phyloP scores from a whole-genome alignment of 2,329 filamentous ascomycete genomes.

The Sporothrix globosa region DNA sequence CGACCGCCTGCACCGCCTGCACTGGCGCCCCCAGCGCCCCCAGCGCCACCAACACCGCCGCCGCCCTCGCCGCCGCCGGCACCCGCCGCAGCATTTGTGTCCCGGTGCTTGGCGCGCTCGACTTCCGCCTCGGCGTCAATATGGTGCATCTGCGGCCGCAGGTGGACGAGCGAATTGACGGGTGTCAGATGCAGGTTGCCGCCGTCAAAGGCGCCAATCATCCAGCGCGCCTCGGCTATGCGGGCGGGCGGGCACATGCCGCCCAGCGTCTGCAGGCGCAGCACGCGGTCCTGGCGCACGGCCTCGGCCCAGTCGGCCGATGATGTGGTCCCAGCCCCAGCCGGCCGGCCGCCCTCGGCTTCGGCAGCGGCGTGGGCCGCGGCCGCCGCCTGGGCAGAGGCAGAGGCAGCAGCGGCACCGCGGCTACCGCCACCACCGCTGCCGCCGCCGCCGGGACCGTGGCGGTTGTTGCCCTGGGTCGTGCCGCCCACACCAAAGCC shows the following conservation, averaged over 20 bases:
- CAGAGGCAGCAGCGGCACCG: not conserved
- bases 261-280: conserved; percentile 81
- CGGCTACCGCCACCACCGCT: conserved; percentile 13
- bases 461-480: conserved; percentile 38
- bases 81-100: conserved; percentile 42
- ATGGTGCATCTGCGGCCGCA: conserved; percentile 91
- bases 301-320: conserved; percentile 67
- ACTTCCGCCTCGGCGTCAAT: conserved; percentile 82
- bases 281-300: conserved; percentile 68
- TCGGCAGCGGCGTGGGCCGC: conserved; percentile 26
- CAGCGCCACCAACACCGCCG: conserved; percentile 42
- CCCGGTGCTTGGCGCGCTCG: conserved; percentile 50
- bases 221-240: conserved; percentile 75
- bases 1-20: conserved; percentile 44
- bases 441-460: conserved; percentile 32
- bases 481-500: conserved; percentile 68
- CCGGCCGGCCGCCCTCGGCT: conserved; percentile 21
- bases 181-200: conserved; percentile 85
- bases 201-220: conserved; percentile 87
- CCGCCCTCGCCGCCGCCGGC: conserved; percentile 22
- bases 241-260: conserved; percentile 62
- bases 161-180: conserved; percentile 78
- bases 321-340: conserved; percentile 30
- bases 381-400: conserved; percentile 34
- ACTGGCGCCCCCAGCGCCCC: conserved; percentile 42